Evolutionary conservation across 1,139 yeast genomes (phyloP), one percentile per base, ranked within the genome.

Genomic region (Yamadazyma dendronema): DNA sequence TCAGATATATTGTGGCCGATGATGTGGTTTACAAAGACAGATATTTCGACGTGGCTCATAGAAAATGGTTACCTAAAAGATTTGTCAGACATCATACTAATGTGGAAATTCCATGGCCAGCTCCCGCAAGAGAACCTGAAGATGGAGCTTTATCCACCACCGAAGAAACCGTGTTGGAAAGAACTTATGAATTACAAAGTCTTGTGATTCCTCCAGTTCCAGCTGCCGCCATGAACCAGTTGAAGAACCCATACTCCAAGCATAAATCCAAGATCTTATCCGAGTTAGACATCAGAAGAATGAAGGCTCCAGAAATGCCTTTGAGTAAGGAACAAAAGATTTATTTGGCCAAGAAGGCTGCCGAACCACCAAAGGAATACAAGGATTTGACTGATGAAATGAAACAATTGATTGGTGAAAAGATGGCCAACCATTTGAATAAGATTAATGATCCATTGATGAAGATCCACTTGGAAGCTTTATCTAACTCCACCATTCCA

Each of bases 41-140:
- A 38, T 83, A 84, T 56, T 90, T 76, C 59, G 96, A 89, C 56
- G 79, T 77, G 35, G 79, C 84, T 49, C 81, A 84, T 59, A 83
- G 81, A 57, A 71, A 73, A 54, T 77, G 84, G 72, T 66, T 88
- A 67, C 95, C 95, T 16, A 76, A 76, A 45, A 78, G 97, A 62
- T 77, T 79, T 47, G 88, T 90, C 12, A 78, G 74, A 48, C 73
- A 77, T 48, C 89, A 87, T 50, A 77, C 77, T 30, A 71, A 75
- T 34, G 66, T 87, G 40, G 78, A 79, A 33, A 79, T 90, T 37
- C 97, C 97, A 39, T 90, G 96, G 95, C 97, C 97, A 30, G 75
- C 79, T 47, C 95, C 95, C 2, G 82, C 79, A 26, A 69, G 73
- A 7, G 63, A 67, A n/a, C 53, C 61, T 2, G 75, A 74, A 47